Evolutionary conservation across 306 rosid species (phyloP).

Genomic region (Styphnolobium japonicum): DNA sequence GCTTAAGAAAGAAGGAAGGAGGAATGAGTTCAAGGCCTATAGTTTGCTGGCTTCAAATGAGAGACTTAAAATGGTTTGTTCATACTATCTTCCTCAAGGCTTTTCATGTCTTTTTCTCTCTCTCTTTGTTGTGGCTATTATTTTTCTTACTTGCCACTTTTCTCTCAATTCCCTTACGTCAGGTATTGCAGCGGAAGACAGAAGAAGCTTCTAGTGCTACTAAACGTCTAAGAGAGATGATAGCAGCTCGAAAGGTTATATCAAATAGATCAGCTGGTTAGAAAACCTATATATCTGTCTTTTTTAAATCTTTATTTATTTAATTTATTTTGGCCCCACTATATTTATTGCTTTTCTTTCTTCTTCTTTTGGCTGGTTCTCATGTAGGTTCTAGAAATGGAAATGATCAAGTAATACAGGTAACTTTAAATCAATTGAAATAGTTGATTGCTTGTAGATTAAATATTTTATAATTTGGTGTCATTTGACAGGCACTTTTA

Average conservation of each 20-base stretch:
- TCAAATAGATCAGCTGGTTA: conserved; percentile 53
- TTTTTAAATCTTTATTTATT: conserved; percentile 4
- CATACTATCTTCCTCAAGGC: not conserved
- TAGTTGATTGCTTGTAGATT: not conserved
- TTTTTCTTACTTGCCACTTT: conserved; percentile 5
- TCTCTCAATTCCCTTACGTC: conserved; percentile 18
- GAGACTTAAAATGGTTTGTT: conserved; percentile 70
- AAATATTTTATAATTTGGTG: not conserved
- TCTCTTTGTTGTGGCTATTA: not conserved
- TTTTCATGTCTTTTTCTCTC: not conserved
- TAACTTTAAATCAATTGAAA: conserved; percentile 35
- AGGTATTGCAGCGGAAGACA: conserved; percentile 93
- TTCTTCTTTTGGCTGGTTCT: conserved; percentile 9
- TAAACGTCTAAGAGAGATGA: conserved; percentile 60
- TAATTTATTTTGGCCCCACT: not conserved
- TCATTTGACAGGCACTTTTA: not conserved
- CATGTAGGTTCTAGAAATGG: conserved; percentile 60
- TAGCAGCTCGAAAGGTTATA: conserved; percentile 64
- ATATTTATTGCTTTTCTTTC: not conserved
- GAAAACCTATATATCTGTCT: conserved; percentile 9
- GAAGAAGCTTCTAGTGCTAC: conserved; percentile 74
- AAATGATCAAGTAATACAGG: conserved; percentile 52
- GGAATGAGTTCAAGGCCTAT: conserved; percentile 50
- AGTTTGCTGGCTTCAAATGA: conserved; percentile 67
- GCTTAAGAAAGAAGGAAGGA: conserved; percentile 81